Evolutionary conservation across 208 protist species (phyloP), one percentile per base, ranked within the genome.

Genomic region (Leishmania aethiopica): DNA sequence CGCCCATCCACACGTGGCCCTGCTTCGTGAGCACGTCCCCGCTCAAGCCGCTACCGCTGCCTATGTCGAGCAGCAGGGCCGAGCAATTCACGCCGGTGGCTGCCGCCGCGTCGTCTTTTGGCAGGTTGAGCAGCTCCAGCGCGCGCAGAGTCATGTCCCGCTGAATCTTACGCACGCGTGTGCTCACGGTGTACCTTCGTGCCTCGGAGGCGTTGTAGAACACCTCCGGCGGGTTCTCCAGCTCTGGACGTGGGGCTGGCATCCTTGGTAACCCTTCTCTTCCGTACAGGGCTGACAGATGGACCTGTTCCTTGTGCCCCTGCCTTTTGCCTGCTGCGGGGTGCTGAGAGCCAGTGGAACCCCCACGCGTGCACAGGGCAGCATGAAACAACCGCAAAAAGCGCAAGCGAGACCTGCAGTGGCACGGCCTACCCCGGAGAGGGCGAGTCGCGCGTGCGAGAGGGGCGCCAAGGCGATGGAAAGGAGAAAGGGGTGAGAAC

Each of bases 21-120:
- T 86, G 45, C 71, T 98, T 94, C 1, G 92, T 94, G 22, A 99
- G 76, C n/a, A 98, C 96, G 57, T 99, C 94, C 3, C 99, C 99
- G 84, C 97, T 99, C 42, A 99, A 84, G 0, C 99, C 99, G 69
- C 98, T 99, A 37, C 99, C 99, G 86, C 99, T 99, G 64, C 99
- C 99, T 59, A 99, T 92, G 87, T 99, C 99, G 2, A 99, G 93
- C 40, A 99, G 80, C 32, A 99, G 82, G 11, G 91, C 89, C 11
- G 82, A 79, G 42, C 82, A 45, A 59, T 91, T 71, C 60, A 75
- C 15, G 3, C 83, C 85, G 49, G 55, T 69, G 35, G 78, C 69
- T 2, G 73, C n/a, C 53, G 59, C 66, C 42, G 69, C 37, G 40
- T 89, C 75, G 42, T 82, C 80, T 66, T 90, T 87, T 8, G 95